These are phyloP conservation scores for Russula virescens DNA, from an alignment of 768 basidiomycete species.

Conservation along the genomic window DNA sequence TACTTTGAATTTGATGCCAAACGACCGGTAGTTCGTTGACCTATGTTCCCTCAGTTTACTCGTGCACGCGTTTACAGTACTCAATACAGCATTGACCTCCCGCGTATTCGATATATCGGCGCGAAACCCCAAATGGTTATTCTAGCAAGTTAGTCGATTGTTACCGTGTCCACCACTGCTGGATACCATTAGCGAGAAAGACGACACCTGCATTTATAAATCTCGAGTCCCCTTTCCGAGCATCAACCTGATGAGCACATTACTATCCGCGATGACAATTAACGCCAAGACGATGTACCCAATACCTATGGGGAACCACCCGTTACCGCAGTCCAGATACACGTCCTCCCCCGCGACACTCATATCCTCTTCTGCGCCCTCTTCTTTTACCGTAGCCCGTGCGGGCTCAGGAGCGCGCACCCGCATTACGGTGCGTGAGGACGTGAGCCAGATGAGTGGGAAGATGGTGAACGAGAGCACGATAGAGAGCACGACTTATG, in stretches of 20 bases:
- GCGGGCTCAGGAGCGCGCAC: constrained; percentile 30
- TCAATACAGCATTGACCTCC: too few species aligned
- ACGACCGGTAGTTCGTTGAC: too few species aligned
- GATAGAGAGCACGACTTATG: constrained; percentile 79
- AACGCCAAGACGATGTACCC: constrained; percentile 60
- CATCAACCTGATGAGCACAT: constrained; percentile 61
- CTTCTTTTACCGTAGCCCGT: background rate
- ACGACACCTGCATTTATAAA: too few species aligned
- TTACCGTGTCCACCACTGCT: too few species aligned
- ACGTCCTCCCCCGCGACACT: constrained; percentile 29
- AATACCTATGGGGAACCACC: constrained; percentile 42
- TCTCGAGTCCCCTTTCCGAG: constrained; percentile 30
- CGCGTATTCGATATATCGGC: too few species aligned
- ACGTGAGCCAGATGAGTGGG: constrained; percentile 72
- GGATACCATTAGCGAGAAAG: too few species aligned
- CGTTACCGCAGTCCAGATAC: constrained; percentile 59
- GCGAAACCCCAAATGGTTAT: too few species aligned
- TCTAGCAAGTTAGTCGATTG: too few species aligned
- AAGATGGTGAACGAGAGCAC: constrained; percentile 82
- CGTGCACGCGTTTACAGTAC: too few species aligned
- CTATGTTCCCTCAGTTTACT: too few species aligned
- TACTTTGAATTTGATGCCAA: too few species aligned
- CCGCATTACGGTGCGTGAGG: constrained; percentile 62
- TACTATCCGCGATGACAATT: constrained; percentile 65
- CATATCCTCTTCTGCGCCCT: constrained; percentile 12